Evolutionary conservation across 2,329 filamentous ascomycete species (phyloP).

Genomic region (Arthroderma uncinatum): DNA sequence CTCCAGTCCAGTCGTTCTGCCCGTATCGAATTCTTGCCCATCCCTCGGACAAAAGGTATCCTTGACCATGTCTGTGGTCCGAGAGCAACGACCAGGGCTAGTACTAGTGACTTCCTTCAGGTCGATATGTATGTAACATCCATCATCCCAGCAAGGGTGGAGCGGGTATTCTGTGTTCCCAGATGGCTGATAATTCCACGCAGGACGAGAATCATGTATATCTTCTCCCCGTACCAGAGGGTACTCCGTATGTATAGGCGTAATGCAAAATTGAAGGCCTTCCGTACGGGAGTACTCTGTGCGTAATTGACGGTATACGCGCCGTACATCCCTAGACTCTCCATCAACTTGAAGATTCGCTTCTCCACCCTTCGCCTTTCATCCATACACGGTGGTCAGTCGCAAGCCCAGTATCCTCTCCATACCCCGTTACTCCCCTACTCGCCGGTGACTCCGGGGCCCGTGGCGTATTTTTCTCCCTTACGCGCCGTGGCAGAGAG

Average conservation of each 20-base stretch:
- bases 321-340: not conserved
- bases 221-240: too few relatives aligned
- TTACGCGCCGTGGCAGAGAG: not conserved
- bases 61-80: not conserved
- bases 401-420: too few relatives aligned
- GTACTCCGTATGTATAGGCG: not conserved
- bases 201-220: not conserved
- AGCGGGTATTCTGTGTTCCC: conserved; percentile 3
- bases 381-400: not conserved
- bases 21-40: not conserved
- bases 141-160: not conserved
- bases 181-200: not conserved
- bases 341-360: not conserved
- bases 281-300: not conserved
- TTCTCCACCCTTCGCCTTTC: not conserved
- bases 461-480: not conserved
- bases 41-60: conserved; percentile 1
- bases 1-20: not conserved
- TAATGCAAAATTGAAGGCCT: not conserved
- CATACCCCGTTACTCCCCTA: not conserved
- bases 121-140: not conserved
- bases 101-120: not conserved
- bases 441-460: not conserved
- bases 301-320: not conserved
- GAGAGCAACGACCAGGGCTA: not conserved